Conservation (phyloP, 768 basidiomycete species). For the Phlegmacium glaucopus region DNA sequence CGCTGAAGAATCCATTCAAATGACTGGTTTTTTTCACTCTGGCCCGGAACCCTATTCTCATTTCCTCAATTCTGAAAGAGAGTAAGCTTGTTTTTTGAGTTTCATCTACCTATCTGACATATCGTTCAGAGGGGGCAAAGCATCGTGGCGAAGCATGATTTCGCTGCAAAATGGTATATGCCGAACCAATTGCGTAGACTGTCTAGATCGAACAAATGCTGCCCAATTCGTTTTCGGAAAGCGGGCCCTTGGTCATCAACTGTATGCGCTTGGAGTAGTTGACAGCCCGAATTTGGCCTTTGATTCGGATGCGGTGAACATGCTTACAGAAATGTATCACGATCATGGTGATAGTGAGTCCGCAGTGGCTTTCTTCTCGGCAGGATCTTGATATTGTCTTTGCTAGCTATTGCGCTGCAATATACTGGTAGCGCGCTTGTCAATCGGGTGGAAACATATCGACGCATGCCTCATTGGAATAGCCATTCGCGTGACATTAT, state of each 20-base stretch:
- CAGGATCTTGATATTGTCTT: not conserved
- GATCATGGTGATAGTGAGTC: conserved; percentile 91
- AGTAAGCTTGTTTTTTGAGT: conserved; percentile 25
- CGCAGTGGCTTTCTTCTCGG: not conserved
- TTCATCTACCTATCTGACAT: not conserved
- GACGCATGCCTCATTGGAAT: conserved; percentile 95
- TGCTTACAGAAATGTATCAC: conserved; percentile 98
- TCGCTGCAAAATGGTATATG: conserved; percentile 89
- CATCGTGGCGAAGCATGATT: conserved; percentile 61
- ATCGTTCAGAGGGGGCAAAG: conserved; percentile 21
- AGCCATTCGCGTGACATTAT: conserved; percentile 96
- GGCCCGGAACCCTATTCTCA: conserved; percentile 85
- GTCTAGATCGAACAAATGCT: conserved; percentile 93
- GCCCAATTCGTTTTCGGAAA: conserved; percentile 98
- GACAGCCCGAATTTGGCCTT: conserved; percentile 82
- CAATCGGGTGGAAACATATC: conserved; percentile 93
- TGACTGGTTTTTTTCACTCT: conserved; percentile 94
- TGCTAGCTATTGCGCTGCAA: conserved; percentile 84
- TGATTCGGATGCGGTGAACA: conserved; percentile 93
- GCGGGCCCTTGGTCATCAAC: conserved; percentile 89
- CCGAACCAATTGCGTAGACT: conserved; percentile 96
- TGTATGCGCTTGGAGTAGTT: conserved; percentile 91
- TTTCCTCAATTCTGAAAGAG: conserved; percentile 43
- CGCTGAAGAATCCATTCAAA: conserved; percentile 88
- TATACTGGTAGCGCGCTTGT: conserved; percentile 97